Base-by-base conservation (phyloP, 164 flowering plant species). In the Litsea cubeba region DNA sequence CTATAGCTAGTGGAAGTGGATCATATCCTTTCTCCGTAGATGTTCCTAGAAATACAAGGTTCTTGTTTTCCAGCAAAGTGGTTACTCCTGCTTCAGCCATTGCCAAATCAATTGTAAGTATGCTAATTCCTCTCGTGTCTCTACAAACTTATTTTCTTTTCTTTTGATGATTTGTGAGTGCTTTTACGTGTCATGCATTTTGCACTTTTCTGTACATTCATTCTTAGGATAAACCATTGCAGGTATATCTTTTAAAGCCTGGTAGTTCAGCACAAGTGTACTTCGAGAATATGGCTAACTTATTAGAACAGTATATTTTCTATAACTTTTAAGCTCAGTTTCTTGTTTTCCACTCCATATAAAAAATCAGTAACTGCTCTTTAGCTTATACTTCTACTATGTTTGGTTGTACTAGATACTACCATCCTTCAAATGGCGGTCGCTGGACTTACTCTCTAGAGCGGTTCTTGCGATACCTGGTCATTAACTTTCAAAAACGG, bases 371-470 rank as follows among this genome's bases (percentile, higher is more conserved):
- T 23, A 22, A n/a, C 12, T 50, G 24, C 49, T 35, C 25, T 78
- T 78, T 54, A 28, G 51, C 28, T 73, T 46, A 28, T 67, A 35
- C 46, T 35, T 46, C 26, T 74, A 65, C 62, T 2, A 17, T 18
- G 23, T 70, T 67, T 79, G n/a, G 24, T 75, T 74, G 40, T 62
- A 79, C 35, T 78, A 96, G 99, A 80, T 96, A 90, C 82, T 96
- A 93, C 80, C 99, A 96, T 80, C 99, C 99, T 25, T 96, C 99
- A 71, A 96, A 96, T 87, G 98, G 98, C 75, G 99, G 99, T 73
- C 97, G 97, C 51, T 93, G 99, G 99, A 96, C 98, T 70, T 91
- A 88, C 77, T 82, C 97, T 24, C 79, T 96, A 77, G 99, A 96
- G 83, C 87, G 93, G 2, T 89, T 93, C 82, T 82, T 96, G 89